phyloP scores from a whole-genome alignment of 495 filamentous ascomycete species.

The Penicillium alfredii region DNA sequence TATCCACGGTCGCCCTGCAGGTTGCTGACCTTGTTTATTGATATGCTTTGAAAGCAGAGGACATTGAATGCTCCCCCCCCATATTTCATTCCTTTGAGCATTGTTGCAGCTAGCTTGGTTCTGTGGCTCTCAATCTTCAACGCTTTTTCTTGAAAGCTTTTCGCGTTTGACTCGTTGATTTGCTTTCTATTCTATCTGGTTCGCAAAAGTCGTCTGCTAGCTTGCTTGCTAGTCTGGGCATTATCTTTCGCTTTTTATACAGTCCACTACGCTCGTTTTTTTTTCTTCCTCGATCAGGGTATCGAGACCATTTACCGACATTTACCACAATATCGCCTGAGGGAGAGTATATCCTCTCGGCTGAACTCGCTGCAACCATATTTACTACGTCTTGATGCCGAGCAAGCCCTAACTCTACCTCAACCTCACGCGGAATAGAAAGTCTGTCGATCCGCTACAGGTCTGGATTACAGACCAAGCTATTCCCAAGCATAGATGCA shows the following conservation, averaged over 20 bases:
- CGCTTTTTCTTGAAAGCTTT: conserved; percentile 7
- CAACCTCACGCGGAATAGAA: too few species aligned
- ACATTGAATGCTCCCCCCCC: conserved; percentile 42
- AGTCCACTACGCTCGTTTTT: conserved; percentile 4
- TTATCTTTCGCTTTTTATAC: conserved; percentile 8
- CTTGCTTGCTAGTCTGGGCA: too few species aligned
- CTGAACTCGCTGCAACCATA: too few species aligned
- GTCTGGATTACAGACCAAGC: background rate
- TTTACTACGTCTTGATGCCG: conserved; percentile 1
- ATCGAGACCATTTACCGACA: too few species aligned
- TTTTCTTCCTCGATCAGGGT: conserved; percentile 14
- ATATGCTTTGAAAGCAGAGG: too few species aligned
- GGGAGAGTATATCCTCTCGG: background rate
- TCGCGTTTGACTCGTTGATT: conserved; percentile 13
- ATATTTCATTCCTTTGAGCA: conserved; percentile 25
- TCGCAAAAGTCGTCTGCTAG: too few species aligned
- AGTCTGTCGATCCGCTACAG: too few species aligned
- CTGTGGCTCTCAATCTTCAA: too few species aligned
- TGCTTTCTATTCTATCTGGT: too few species aligned
- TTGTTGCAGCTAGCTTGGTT: conserved; percentile 9
- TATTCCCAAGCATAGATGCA: conserved; percentile 11
- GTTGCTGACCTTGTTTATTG: conserved; percentile 3
- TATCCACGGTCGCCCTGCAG: too few species aligned
- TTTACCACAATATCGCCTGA: too few species aligned
- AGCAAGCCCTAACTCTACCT: conserved; percentile 3